Percentiles rank a stretch among this genome's conserved stretches.
phyloP scores from a whole-genome alignment of 2,329 filamentous ascomycete species.

The Phyllosticta ampelicida region DNA sequence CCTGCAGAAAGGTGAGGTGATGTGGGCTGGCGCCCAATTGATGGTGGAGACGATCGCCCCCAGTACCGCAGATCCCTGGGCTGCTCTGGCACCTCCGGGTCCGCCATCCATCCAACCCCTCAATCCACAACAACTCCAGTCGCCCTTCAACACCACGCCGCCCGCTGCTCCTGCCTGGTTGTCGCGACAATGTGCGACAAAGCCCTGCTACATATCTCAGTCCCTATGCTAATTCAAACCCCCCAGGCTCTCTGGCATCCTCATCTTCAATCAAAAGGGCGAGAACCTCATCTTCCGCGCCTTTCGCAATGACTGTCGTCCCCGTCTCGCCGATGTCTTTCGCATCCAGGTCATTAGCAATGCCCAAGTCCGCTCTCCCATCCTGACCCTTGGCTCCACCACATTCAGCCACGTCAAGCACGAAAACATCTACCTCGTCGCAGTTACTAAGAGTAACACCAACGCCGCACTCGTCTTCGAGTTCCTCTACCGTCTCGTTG shows the following conservation, averaged over 20 bases:
- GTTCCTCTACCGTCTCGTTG: conserved; percentile 86
- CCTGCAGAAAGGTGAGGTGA: background rate
- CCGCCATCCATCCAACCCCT: conserved; percentile 8
- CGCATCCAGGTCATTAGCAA: conserved; percentile 99
- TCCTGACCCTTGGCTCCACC: conserved; percentile 91
- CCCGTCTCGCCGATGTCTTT: conserved; percentile 95
- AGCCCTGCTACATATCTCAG: background rate
- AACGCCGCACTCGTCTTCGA: conserved; percentile 97
- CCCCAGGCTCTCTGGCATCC: conserved; percentile 85
- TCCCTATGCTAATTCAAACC: conserved; percentile 1
- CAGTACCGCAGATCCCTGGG: conserved; percentile 8
- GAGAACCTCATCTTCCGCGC: conserved; percentile 99
- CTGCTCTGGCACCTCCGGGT: conserved; percentile 7
- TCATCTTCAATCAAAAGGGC: conserved; percentile 99
- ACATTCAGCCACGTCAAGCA: conserved; percentile 99
- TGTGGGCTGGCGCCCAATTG: background rate
- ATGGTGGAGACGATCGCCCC: background rate
- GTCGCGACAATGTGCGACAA: conserved; percentile 7
- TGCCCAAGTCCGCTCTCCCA: conserved; percentile 91
- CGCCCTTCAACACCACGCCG: background rate
- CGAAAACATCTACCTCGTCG: conserved; percentile 97
- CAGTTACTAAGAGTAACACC: conserved; percentile 97
- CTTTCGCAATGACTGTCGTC: conserved; percentile 96
- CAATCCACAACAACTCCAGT: background rate
- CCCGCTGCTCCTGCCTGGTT: background rate